Evolutionary conservation across 805 yeast genomes (phyloP), one percentile per base, ranked within the genome.

Genomic region (Komagataella kurtzmanii): DNA sequence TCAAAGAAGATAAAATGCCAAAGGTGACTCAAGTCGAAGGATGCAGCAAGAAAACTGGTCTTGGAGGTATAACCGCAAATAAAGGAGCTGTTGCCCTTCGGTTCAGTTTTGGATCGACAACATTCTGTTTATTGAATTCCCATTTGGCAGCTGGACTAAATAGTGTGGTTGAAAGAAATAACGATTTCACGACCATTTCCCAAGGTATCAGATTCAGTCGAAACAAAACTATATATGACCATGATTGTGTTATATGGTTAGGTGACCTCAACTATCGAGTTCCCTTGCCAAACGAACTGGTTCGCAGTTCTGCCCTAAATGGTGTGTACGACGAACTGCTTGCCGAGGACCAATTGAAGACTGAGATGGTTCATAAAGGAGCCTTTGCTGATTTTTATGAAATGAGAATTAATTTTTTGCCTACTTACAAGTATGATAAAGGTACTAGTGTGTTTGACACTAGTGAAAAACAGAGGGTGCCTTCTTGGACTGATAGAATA

Each of bases 31-130:
- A 85, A 60, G 97, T 93, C 4, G 90, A 89, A 58, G 97, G 97
- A n/a, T 77, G 90, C n/a, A 77, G 86, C 10, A 91, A 90, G 60
- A 91, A 91, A 66, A 91, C 98, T 0, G 99, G 98, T 0, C 71
- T 93, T 51, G 97, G 97, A 44, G 99, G 99, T 47, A 91, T 93
- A 70, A 80, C 98, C 0, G 99, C 97, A 17, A 91, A 93, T 64
- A 91, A 91, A 65, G 99, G 99, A 47, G 97, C 95, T 3, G 95
- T 90, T 54, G 97, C 96, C 0, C 88, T 93, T 14, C 75, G 97
- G 54, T 86, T 91, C 66, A 79, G 84, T 50, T 88, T 77, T 65
- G 93, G 93, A 1, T 76, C 81, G 36, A 84, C 96, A 0, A 73
- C 85, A 1, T 83, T 89, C 60, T 89, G 95, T 56, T 79, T 89